Percentiles rank a stretch among this genome's conserved stretches.
Evolutionary conservation across 2,329 filamentous ascomycete genomes (phyloP).

Genomic region (Botryotinia calthae): DNA sequence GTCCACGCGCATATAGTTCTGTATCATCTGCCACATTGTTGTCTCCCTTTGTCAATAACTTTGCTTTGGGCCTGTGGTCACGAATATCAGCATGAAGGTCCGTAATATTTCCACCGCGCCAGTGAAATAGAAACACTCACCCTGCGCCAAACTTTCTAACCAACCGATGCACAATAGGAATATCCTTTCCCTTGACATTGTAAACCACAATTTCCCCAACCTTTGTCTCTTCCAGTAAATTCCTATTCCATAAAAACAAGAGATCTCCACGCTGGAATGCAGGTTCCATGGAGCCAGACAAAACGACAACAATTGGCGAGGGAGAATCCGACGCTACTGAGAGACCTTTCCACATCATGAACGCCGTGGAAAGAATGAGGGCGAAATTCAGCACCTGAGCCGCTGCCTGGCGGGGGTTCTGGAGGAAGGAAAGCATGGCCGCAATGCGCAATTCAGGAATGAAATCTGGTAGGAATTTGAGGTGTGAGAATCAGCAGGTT

Average conservation of each 20-base stretch:
- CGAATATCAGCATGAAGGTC: not conserved
- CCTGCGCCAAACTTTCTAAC: constrained; percentile 69
- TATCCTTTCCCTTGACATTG: constrained; percentile 80
- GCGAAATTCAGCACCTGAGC: constrained; percentile 70
- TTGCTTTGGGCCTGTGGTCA: constrained; percentile 50
- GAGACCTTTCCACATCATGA: constrained; percentile 73
- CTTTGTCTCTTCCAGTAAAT: constrained; percentile 54
- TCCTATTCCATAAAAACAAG: constrained; percentile 59
- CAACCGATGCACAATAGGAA: constrained; percentile 93
- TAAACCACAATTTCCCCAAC: constrained; percentile 74
- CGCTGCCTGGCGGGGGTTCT: constrained; percentile 63
- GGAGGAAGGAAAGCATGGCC: constrained; percentile 54
- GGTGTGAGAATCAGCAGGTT: not conserved
- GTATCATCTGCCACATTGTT: constrained; percentile 95
- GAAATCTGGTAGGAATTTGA: not conserved
- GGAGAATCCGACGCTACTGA: constrained; percentile 60
- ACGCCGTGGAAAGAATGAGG: constrained; percentile 69
- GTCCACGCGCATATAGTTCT: constrained; percentile 80
- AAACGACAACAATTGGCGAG: constrained; percentile 59
- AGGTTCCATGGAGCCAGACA: constrained; percentile 61
- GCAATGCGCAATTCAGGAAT: not conserved
- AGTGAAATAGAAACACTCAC: constrained; percentile 40
- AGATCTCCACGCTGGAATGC: constrained; percentile 60
- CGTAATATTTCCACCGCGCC: not conserved
- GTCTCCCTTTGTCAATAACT: constrained; percentile 93